Percentiles rank a stretch among this genome's conserved stretches.
Conservation (phyloP, 768 basidiomycete genomes). For the Mycena galopus region DNA sequence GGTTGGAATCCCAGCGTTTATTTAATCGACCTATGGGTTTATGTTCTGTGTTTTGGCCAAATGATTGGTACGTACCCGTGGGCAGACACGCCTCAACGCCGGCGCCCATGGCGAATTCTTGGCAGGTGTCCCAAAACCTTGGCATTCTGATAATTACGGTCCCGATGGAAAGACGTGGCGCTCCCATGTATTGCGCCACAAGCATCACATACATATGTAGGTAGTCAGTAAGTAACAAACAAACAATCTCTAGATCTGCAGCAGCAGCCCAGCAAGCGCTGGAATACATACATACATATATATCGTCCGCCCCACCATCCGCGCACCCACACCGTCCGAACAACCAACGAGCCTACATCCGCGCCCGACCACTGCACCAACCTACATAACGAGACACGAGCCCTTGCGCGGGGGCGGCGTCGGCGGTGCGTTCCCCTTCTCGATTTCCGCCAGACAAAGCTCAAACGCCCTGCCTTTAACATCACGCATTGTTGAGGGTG, state of each 20-base stretch:
- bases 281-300: neutral
- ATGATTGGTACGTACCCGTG: no score
- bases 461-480: conserved; percentile 94
- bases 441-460: conserved; percentile 85
- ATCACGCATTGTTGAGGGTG: conserved; percentile 77
- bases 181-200: no score
- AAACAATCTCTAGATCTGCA: neutral
- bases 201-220: neutral
- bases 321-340: neutral
- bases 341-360: neutral
- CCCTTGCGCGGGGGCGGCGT: neutral
- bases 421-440: conserved; percentile 46
- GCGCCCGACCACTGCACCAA: neutral
- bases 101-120: no score
- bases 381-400: neutral
- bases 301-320: neutral
- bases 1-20: no score
- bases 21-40: no score
- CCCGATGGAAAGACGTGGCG: no score
- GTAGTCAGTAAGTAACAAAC: neutral
- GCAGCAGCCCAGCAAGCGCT: neutral
- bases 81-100: no score
- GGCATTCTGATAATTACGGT: no score
- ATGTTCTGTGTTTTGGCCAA: no score
- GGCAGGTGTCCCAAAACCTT: no score